These are phyloP conservation scores for Lathyrus oleraceus DNA, from an alignment of 306 rosid species.

Conservation along the genomic window DNA sequence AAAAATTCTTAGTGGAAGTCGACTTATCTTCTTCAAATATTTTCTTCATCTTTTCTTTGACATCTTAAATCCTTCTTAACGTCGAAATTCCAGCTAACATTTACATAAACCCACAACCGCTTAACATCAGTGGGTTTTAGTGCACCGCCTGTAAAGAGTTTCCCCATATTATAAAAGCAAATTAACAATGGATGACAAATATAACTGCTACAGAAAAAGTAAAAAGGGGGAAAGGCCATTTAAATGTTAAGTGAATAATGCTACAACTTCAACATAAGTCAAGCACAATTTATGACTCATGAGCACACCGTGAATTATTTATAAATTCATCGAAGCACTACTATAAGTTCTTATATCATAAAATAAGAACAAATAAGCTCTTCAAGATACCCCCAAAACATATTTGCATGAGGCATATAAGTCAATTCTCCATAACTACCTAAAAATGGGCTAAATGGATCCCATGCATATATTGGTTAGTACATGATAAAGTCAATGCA, in stretches of 20 bases:
- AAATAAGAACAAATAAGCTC: not conserved
- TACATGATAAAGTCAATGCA: slow-evolving; percentile 4
- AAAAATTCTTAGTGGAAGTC: no score
- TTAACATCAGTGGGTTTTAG: slow-evolving; percentile 89
- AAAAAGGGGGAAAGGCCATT: not conserved
- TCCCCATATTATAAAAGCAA: slow-evolving; percentile 21
- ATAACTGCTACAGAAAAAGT: not conserved
- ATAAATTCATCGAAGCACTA: not conserved
- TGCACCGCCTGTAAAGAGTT: slow-evolving; percentile 74
- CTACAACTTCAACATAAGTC: slow-evolving; percentile 5
- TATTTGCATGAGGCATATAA: slow-evolving; percentile 6
- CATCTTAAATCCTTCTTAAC: no score
- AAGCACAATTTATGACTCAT: not conserved
- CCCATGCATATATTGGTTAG: slow-evolving; percentile 10
- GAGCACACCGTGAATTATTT: not conserved
- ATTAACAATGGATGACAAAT: slow-evolving; percentile 11
- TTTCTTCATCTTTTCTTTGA: no score
- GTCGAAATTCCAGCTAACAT: no score
- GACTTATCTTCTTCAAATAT: no score
- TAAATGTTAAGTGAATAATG: not conserved
- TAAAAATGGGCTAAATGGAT: slow-evolving; percentile 3
- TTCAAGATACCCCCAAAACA: not conserved
- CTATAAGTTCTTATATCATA: not conserved
- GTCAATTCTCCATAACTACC: slow-evolving; percentile 21
- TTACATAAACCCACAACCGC: slow-evolving; percentile 79